phyloP scores from a whole-genome alignment of 1,284 basidiomycete species.

The Rhodotorula sp. region DNA sequence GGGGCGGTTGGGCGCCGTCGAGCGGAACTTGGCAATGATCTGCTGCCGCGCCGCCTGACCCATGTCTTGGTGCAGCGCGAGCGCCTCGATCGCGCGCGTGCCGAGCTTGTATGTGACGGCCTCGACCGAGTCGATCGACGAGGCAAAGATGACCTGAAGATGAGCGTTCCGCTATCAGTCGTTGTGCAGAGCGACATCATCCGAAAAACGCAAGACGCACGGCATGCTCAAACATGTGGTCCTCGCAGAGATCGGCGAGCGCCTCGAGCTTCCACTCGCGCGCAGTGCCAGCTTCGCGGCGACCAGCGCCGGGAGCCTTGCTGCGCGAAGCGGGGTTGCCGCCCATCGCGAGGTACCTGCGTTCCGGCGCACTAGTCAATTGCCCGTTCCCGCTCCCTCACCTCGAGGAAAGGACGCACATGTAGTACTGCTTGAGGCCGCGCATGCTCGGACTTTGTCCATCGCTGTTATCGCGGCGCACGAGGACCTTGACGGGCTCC shows the following conservation, averaged over 20 bases:
- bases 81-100: constrained; percentile 49
- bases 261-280: constrained; percentile 97
- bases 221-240: constrained; percentile 67
- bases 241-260: constrained; percentile 86
- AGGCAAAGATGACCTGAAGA: constrained; percentile 45
- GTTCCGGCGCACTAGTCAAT: not conserved
- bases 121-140: constrained; percentile 49
- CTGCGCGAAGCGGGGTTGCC: constrained; percentile 13
- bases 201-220: constrained; percentile 51
- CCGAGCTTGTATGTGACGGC: constrained; percentile 52
- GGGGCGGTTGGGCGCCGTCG: constrained; percentile 22
- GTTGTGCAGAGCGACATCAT: constrained; percentile 7
- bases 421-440: constrained; percentile 83
- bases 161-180: constrained; percentile 14
- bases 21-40: constrained; percentile 43
- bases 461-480: constrained; percentile 76
- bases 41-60: constrained; percentile 35
- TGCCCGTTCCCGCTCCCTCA: too few relatives aligned
- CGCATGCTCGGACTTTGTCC: constrained; percentile 13
- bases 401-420: constrained; percentile 57
- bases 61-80: constrained; percentile 47
- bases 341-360: constrained; percentile 41
- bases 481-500: constrained; percentile 93
- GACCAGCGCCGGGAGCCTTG: constrained; percentile 33
- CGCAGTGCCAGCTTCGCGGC: constrained; percentile 27